Evolutionary conservation across 2,329 filamentous ascomycete species (phyloP), one percentile per base, ranked within the genome.

Genomic region (Dothiorella sarmentorum): DNA sequence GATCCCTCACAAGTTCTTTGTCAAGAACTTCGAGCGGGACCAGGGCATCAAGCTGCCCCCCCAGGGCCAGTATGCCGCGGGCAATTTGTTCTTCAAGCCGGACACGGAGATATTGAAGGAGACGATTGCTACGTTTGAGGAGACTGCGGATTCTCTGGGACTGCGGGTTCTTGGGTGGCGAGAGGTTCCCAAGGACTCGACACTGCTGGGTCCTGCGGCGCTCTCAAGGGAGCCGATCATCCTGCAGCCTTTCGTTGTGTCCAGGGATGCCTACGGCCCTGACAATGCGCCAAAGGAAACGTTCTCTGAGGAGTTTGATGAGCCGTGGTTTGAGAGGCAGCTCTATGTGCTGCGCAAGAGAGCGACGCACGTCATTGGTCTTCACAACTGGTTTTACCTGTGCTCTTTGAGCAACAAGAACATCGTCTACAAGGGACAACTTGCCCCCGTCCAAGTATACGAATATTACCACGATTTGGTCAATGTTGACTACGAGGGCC

Each of bases 381-480:
- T 97, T 59, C 91, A 95, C 76, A 97, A 97, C 76, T 97, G 93
- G 93, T 97, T 97, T 82, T 97, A 97, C 75, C 82, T 97, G 60
- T 97, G 93, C 82, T 96, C 91, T 51, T 79, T 97, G 65, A 94
- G 87, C 75, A 97, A 96, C 85, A 92, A 92, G 78, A 97, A 97
- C 80, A 97, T 97, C 77, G 90, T 97, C 61, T 97, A 97, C 84
- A 97, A 97, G 83, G 93, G 93, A 63, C 94, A 97, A 75, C 82
- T 97, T 65, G 89, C 93, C 43, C 93, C 93, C 22, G 85, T 93
- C 27, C 93, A 97, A 80, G 93, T 97, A 55, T 97, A 97, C 78
- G 89, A 95, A 73, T 97, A 97, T 80, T 97, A 96, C 78, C 90
- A 97, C 75, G 93, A 97, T 78, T 78, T 97, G 72, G 89, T 97